Evolutionary conservation across 768 basidiomycete species (phyloP), one percentile per base, ranked within the genome.

Genomic region (Hysterangium stoloniferum): DNA sequence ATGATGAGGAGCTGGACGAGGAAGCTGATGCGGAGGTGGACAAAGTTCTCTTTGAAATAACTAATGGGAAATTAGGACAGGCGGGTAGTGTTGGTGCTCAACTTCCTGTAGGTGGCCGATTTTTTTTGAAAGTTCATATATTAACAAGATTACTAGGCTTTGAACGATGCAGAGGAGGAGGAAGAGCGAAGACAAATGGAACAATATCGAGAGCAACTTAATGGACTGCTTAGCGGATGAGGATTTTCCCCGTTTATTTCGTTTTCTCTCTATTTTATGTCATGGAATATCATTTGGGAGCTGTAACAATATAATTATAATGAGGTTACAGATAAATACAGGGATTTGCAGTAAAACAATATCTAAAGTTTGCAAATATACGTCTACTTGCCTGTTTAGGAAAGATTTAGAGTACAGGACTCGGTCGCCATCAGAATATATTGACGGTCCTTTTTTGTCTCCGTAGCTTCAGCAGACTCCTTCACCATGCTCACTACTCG

Each of bases 11-110:
- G 58, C 66, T 98, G 27, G 89, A 92, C 60, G 93, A 94, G 57
- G 96, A 99, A 67, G 96, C 96, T 4, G 93, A 97, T 59, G 90
- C 81, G 9, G 96, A 99, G 63, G 90, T 99, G 8, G 96, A 99
- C 62, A 96, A 94, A 63, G 88, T 99, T 12, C 64, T 99, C 33
- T 97, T 85, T 59, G 93, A 97, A 51, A 74, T 99, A 53, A 99
- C 96, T 7, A 83, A 97, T 56, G 96, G 94, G 48, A 95, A 95
- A 68, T 73, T 96, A n/a, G 93, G 93, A 5, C 78, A 86, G 62
- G 87, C 80, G 37, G 89, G 88, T 11, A 64, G 77, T 22, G 88
- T 84, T 44, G 76, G 75, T 32, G 78, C 73, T 28, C 84, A 82
- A 44, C 62, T 87, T 57, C 92, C 90, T 33, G 92, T 94, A 65